phyloP scores from a whole-genome alignment of 2,329 filamentous ascomycete species.

The Botrytis deweyae region DNA sequence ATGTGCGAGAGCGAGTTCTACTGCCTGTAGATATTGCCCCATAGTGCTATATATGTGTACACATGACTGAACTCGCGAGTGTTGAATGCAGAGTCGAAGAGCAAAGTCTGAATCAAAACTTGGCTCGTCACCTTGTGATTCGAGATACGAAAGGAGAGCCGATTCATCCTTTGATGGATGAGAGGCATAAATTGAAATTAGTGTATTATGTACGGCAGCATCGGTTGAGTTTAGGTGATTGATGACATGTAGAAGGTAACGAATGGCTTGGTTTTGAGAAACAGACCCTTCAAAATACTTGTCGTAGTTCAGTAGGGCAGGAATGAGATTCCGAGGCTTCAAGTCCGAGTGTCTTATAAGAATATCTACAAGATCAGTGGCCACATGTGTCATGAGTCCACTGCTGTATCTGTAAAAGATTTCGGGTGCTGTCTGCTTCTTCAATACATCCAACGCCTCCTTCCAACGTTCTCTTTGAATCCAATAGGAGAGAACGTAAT shows the following conservation, averaged over 20 bases:
- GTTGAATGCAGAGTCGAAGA: conserved; percentile 89
- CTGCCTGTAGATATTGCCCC: conserved; percentile 90
- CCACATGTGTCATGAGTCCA: conserved; percentile 88
- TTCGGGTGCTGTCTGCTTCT: conserved; percentile 87
- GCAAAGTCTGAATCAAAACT: conserved; percentile 95
- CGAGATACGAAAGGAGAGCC: conserved; percentile 81
- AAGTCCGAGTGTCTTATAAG: conserved; percentile 88
- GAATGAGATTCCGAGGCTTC: conserved; percentile 84
- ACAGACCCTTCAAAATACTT: conserved; percentile 68
- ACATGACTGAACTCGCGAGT: conserved; percentile 88
- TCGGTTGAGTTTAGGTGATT: conserved; percentile 78
- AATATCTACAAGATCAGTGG: conserved; percentile 87
- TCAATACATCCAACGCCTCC: conserved; percentile 82
- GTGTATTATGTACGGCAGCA: conserved; percentile 91
- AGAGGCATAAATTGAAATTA: conserved; percentile 93
- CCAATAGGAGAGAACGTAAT: conserved; percentile 96
- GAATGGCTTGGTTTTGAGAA: conserved; percentile 81
- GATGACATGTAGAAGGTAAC: conserved; percentile 91
- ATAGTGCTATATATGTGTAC: conserved; percentile 98
- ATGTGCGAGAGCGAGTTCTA: conserved; percentile 87
- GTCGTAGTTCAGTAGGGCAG: conserved; percentile 91
- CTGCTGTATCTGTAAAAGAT: conserved; percentile 97
- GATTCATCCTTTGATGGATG: conserved; percentile 81
- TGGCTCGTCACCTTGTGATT: conserved; percentile 83
- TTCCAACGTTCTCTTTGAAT: conserved; percentile 90